A percentile compares a stretch with the other conserved stretches of the same genome.
Evolutionary conservation across 805 yeast genomes (phyloP).

Genomic region (Candida ponderosae): DNA sequence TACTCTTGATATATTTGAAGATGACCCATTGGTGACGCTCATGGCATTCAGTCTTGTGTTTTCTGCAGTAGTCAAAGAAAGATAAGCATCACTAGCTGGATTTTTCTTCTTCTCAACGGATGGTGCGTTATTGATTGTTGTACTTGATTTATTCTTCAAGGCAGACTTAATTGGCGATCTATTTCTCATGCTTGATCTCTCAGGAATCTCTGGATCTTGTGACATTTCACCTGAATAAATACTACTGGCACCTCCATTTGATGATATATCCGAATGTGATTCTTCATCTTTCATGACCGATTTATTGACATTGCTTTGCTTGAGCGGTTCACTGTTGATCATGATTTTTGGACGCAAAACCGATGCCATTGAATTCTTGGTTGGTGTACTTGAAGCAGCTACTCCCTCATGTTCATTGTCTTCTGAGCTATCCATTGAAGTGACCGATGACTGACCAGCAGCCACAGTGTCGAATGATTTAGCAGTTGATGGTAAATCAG

Average conservation of each 20-base stretch:
- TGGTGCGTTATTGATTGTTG: constrained; percentile 14
- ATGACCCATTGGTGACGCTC: constrained; percentile 20
- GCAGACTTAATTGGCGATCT: constrained; percentile 29
- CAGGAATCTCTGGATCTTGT: constrained; percentile 22
- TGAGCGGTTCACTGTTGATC: not conserved
- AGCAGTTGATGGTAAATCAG: constrained; percentile 18
- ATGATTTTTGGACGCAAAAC: not conserved
- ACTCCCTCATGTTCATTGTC: too few relatives aligned
- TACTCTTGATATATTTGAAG: constrained; percentile 8
- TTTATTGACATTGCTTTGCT: not conserved
- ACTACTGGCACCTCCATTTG: not conserved
- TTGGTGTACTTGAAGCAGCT: not conserved
- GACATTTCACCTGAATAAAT: constrained; percentile 2
- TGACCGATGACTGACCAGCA: constrained; percentile 13
- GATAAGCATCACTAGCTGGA: constrained; percentile 56
- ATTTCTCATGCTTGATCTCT: constrained; percentile 23
- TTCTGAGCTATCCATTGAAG: constrained; percentile 12
- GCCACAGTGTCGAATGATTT: constrained; percentile 13
- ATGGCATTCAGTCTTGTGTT: constrained; percentile 63
- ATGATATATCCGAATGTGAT: not conserved
- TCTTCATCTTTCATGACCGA: not conserved
- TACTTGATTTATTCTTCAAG: constrained; percentile 22
- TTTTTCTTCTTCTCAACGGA: constrained; percentile 4
- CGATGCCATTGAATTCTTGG: not conserved
- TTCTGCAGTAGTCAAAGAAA: constrained; percentile 69